phyloP scores from a whole-genome alignment of 2,329 filamentous ascomycete genomes.

The Calonectria hawksworthii region DNA sequence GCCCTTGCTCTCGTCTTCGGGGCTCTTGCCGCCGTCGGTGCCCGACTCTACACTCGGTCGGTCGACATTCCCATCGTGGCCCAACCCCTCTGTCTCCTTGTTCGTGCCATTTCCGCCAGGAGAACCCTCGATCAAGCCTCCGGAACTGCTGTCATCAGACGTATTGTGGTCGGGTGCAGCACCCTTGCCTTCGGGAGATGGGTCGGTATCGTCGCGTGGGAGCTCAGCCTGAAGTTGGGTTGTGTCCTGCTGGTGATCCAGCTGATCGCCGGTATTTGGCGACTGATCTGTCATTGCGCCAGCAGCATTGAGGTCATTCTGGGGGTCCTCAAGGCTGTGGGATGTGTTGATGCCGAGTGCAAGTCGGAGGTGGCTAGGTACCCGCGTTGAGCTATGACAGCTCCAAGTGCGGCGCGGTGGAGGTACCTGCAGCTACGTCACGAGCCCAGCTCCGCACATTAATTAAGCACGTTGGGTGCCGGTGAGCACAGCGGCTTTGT shows the following conservation, averaged over 20 bases:
- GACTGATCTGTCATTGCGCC: slow-evolving; percentile 59
- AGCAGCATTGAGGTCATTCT: slow-evolving; percentile 48
- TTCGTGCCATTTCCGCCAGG: not conserved
- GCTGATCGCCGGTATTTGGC: slow-evolving; percentile 50
- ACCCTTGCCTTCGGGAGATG: slow-evolving; percentile 14
- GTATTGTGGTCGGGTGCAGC: slow-evolving; percentile 17
- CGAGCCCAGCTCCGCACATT: slow-evolving; percentile 38
- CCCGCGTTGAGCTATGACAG: slow-evolving; percentile 42
- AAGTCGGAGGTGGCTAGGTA: slow-evolving; percentile 29
- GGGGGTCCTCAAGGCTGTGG: slow-evolving; percentile 33
- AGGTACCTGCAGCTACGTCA: slow-evolving; percentile 49
- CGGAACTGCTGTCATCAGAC: not conserved
- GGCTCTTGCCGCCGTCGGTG: slow-evolving; percentile 27
- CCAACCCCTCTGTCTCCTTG: slow-evolving; percentile 51
- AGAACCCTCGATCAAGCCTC: not conserved
- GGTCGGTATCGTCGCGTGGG: slow-evolving; percentile 30
- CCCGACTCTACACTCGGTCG: not conserved
- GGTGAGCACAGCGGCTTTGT: slow-evolving; percentile 7
- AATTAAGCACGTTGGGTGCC: slow-evolving; percentile 11
- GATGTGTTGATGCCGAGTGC: slow-evolving; percentile 24
- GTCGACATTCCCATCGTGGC: slow-evolving; percentile 59
- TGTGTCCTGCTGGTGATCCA: slow-evolving; percentile 34
- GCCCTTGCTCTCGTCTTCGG: slow-evolving; percentile 23
- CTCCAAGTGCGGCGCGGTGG: slow-evolving; percentile 35
- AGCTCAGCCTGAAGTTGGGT: slow-evolving; percentile 37